These are phyloP conservation scores for Nematodospora anomalae DNA, from an alignment of 1,139 yeast species.

Conservation along the genomic window DNA sequence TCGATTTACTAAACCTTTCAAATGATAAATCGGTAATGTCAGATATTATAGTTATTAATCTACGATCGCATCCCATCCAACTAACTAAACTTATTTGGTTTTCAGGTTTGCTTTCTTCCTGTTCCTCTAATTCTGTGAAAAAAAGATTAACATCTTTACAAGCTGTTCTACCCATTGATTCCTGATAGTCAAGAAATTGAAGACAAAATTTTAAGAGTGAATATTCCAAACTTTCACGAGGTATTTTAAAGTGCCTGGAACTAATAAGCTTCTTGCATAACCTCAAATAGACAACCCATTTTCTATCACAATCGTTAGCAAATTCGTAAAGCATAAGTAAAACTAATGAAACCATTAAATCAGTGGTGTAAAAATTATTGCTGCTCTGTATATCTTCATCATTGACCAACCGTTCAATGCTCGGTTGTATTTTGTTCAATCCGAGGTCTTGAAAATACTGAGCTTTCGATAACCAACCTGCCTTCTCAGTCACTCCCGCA, in stretches of 20 bases:
- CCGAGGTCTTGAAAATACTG: slow-evolving; percentile 21
- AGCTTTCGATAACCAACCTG: slow-evolving; percentile 22
- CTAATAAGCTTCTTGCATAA: slow-evolving; percentile 23
- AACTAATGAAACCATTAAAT: slow-evolving; percentile 24
- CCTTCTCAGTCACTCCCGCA: slow-evolving; percentile 10
- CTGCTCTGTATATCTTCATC: slow-evolving; percentile 5
- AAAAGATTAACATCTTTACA: slow-evolving; percentile 30
- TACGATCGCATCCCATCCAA: slow-evolving; percentile 34
- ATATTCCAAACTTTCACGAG: slow-evolving; percentile 18
- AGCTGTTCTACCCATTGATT: slow-evolving; percentile 35
- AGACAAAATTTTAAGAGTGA: slow-evolving; percentile 26
- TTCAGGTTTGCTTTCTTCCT: slow-evolving; percentile 5
- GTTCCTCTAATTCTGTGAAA: slow-evolving; percentile 20
- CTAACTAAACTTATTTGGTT: slow-evolving; percentile 14
- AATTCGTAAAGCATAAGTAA: slow-evolving; percentile 28
- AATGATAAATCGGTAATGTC: slow-evolving; percentile 38
- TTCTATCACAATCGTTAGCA: slow-evolving; percentile 28
- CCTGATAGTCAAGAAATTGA: slow-evolving; percentile 32
- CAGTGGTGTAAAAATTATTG: slow-evolving; percentile 15
- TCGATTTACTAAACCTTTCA: slow-evolving; percentile 22
- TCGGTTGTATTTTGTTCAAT: slow-evolving; percentile 14
- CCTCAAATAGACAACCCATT: slow-evolving; percentile 27
- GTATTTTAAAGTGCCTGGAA: slow-evolving; percentile 18
- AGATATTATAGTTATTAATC: slow-evolving; percentile 27
- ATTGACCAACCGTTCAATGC: slow-evolving; percentile 11